These are phyloP conservation scores for Alternaria dauci DNA, from an alignment of 2,329 filamentous ascomycete species.

Conservation along the genomic window DNA sequence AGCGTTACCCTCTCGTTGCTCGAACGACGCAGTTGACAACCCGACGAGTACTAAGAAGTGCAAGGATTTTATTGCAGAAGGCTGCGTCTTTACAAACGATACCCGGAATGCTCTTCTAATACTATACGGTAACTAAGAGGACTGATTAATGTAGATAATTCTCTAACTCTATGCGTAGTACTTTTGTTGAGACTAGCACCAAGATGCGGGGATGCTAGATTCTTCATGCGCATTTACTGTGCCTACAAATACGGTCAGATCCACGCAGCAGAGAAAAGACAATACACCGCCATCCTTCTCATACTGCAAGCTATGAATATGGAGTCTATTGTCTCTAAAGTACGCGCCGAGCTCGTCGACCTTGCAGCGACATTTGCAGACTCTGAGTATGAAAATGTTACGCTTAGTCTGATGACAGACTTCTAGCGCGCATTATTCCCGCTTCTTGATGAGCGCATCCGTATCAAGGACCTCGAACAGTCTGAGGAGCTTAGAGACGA, in stretches of 20 bases:
- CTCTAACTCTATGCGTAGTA: neutral
- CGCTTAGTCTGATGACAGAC: slow-evolving; percentile 7
- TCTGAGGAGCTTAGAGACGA: slow-evolving; percentile 5
- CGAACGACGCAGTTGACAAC: neutral
- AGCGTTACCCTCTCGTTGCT: neutral
- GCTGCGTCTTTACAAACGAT: slow-evolving; percentile 1
- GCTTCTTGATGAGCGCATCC: slow-evolving; percentile 3
- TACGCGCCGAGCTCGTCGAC: slow-evolving; percentile 1
- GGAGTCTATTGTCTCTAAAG: slow-evolving; percentile 1
- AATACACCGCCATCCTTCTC: neutral
- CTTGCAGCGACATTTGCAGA: slow-evolving; percentile 1
- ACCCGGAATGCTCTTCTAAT: slow-evolving; percentile 12
- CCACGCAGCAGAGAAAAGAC: neutral
- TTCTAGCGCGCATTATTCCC: slow-evolving; percentile 9
- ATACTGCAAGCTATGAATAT: neutral
- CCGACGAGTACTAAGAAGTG: slow-evolving; percentile 10
- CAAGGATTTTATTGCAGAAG: slow-evolving; percentile 6
- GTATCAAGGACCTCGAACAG: slow-evolving; percentile 7
- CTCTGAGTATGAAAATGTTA: slow-evolving; percentile 3
- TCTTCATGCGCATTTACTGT: neutral
- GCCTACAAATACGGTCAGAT: neutral
- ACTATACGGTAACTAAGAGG: neutral
- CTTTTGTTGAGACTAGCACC: neutral
- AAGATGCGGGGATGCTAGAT: neutral
- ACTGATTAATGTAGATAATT: neutral